Conservation (phyloP, 2,329 filamentous ascomycete genomes). For the Fusarium fujikuroi region DNA sequence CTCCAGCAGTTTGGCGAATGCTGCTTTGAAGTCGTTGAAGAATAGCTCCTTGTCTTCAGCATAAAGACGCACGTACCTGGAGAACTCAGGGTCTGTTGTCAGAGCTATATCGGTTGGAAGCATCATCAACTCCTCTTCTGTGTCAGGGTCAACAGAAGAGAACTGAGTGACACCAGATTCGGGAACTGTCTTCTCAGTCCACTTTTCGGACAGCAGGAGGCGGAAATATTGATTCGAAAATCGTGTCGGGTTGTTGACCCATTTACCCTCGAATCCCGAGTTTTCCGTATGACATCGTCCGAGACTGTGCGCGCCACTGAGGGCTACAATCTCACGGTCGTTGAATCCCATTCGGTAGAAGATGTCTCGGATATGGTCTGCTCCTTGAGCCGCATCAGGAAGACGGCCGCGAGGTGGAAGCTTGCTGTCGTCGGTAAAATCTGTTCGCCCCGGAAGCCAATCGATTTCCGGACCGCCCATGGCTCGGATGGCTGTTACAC, state of each 20-base stretch:
- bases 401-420: conserved; percentile 11
- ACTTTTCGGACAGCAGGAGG: neutral
- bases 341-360: conserved; percentile 15
- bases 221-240: conserved; percentile 18
- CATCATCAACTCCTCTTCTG: conserved; percentile 17
- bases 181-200: conserved; percentile 2
- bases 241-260: conserved; percentile 11
- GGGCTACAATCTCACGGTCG: conserved; percentile 1
- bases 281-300: conserved; percentile 11
- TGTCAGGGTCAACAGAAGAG: conserved; percentile 1
- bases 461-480: neutral
- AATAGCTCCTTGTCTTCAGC: neutral
- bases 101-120: conserved; percentile 7
- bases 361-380: conserved; percentile 1
- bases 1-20: conserved; percentile 2
- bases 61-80: neutral
- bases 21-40: neutral
- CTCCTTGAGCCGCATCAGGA: conserved; percentile 5
- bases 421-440: conserved; percentile 6
- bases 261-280: conserved; percentile 5
- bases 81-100: conserved; percentile 6
- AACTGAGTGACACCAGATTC: neutral
- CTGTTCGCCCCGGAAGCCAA: conserved; percentile 8
- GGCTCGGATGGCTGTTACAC: neutral
- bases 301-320: conserved; percentile 7